Evolutionary conservation across 371 early-diverging fungal species (phyloP), one percentile per base, ranked within the genome.

Genomic region (Rhizomucor pusillus): DNA sequence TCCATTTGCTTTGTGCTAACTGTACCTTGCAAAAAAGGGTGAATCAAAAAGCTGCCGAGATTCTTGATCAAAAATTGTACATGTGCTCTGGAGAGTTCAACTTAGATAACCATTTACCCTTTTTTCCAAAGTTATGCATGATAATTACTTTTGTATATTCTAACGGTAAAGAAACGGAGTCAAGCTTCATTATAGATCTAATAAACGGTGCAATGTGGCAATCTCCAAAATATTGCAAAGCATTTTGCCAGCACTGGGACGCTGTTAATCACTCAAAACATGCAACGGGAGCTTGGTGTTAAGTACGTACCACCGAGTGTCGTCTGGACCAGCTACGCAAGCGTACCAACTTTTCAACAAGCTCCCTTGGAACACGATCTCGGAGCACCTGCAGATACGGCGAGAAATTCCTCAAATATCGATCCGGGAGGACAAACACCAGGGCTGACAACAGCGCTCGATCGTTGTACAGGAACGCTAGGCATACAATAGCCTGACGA

Each of bases 141-240:
- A 22, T 13, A 24, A 3, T 23, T 69, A 80, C 80, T 69, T 80
- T 83, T 24, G 69, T 60, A 23, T 77, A 79, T 29, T 82, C 82
- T 6, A 69, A 58, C 5, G 84, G 81, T 48, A 83, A 61, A 11
- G 80, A 81, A 1, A 81, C 81, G 1, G 84, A 79, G 35, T 83
- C 84, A 49, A 81, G 65, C 20, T 78, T 75, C 84, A 80, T 83
- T 9, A 83, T 69, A 18, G 78, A 73, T 35, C 69, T 73, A 4
- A 83, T 77, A 71, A 83, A 83, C 0, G 84, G 84, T 1, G 77
- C 56, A 7, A 83, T 34, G 29, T 73, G 72, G 25, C 66, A 53
- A 10, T 62, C 54, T 1, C 77, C 74, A 62, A 79, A 83, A 49
- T 70, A 67, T 14, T 81, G 71, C 35, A 83, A 56, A 0, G 76